A percentile compares a stretch with the other conserved stretches of the same genome.
Conservation (phyloP, 495 filamentous ascomycete genomes). For the Aspergillus cavernicola region DNA sequence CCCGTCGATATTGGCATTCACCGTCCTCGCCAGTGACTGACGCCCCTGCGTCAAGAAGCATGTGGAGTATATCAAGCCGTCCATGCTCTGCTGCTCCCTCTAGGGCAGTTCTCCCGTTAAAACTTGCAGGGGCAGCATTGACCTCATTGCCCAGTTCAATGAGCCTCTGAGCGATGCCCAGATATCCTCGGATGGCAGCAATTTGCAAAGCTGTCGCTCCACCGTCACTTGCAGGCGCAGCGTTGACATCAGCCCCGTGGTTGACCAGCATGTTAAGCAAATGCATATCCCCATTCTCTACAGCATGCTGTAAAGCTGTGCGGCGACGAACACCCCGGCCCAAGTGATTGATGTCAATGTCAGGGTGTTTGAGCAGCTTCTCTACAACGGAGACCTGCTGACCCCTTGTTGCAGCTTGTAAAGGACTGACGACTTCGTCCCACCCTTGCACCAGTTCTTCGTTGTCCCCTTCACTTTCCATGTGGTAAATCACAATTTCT, state of each 20-base stretch:
- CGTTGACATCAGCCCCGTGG: conserved; percentile 28
- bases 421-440: background rate
- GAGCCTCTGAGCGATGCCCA: conserved; percentile 20
- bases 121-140: conserved; percentile 25
- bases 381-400: background rate
- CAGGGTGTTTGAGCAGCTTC: background rate
- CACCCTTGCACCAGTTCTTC: background rate
- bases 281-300: conserved; percentile 19
- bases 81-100: conserved; percentile 42
- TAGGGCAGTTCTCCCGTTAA: conserved; percentile 36
- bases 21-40: conserved; percentile 23
- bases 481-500: background rate
- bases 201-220: conserved; percentile 22
- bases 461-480: background rate
- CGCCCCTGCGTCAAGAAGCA: conserved; percentile 33
- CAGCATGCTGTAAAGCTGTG: conserved; percentile 27
- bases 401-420: background rate
- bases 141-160: conserved; percentile 22
- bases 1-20: conserved; percentile 10
- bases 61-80: conserved; percentile 42
- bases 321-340: background rate
- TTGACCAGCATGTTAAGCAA: conserved; percentile 29
- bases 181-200: conserved; percentile 25
- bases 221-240: conserved; percentile 2
- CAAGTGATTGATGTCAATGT: background rate